Conservation (phyloP, 805 yeast species). For the Metschnikowia sp. region DNA sequence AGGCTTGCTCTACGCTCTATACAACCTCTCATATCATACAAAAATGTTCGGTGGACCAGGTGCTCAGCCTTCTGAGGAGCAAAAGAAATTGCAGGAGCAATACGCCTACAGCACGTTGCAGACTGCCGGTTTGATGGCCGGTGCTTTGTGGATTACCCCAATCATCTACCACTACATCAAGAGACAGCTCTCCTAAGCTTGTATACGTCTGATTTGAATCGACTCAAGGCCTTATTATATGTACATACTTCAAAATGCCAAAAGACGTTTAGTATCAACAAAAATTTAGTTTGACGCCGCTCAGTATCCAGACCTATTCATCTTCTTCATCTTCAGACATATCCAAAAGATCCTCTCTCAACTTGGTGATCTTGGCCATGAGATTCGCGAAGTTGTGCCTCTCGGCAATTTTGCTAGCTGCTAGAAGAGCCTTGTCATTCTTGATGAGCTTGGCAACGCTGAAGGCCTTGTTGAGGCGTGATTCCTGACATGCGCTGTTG, state of each 20-base stretch:
- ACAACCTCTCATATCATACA: not conserved
- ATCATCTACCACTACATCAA: slow-evolving; percentile 52
- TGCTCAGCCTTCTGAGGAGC: slow-evolving; percentile 54
- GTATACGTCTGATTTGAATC: not conserved
- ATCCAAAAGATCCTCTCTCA: slow-evolving; percentile 34
- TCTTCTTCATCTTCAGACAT: slow-evolving; percentile 14
- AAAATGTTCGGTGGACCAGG: slow-evolving; percentile 49
- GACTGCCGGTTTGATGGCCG: slow-evolving; percentile 60
- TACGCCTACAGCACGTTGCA: slow-evolving; percentile 56
- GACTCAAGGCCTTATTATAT: not conserved
- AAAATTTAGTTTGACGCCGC: not conserved
- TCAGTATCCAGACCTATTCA: not conserved
- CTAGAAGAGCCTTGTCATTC: slow-evolving; percentile 75
- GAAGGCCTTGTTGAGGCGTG: slow-evolving; percentile 61
- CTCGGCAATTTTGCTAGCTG: slow-evolving; percentile 82
- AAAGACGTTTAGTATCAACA: slow-evolving; percentile 1
- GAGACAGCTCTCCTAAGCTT: slow-evolving; percentile 39
- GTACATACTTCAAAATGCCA: slow-evolving; percentile 6
- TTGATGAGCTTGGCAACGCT: slow-evolving; percentile 66
- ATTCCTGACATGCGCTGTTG: slow-evolving; percentile 68
- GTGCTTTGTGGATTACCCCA: slow-evolving; percentile 60
- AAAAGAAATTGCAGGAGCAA: slow-evolving; percentile 63
- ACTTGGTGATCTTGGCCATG: slow-evolving; percentile 34
- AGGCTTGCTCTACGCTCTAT: not conserved
- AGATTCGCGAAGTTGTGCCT: slow-evolving; percentile 43